A percentile compares a stretch with the other conserved stretches of the same genome.
These are phyloP conservation scores for Phytopythium helicoides DNA, from an alignment of 352 stramenopile genomes.

Conservation along the genomic window DNA sequence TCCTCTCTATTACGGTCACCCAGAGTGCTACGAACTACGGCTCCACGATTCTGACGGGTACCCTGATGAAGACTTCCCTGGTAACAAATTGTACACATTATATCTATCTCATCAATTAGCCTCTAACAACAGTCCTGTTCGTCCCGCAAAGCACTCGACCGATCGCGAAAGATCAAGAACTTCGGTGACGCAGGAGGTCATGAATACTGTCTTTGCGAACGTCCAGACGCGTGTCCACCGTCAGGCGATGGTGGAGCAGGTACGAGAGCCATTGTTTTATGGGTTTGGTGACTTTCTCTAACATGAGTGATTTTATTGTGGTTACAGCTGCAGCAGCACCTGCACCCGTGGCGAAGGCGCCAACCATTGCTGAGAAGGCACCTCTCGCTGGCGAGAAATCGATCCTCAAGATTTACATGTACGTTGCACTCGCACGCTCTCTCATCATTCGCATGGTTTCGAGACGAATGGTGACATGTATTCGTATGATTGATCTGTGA, in stretches of 20 bases:
- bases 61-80: slow-evolving; percentile 86
- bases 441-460: too few species aligned
- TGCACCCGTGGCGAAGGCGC: slow-evolving; percentile 19
- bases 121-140: slow-evolving; percentile 5
- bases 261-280: slow-evolving; percentile 11
- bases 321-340: slow-evolving; percentile 19
- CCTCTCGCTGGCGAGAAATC: slow-evolving; percentile 63
- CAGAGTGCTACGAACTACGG: slow-evolving; percentile 85
- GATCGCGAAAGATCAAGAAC: slow-evolving; percentile 89
- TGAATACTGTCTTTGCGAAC: slow-evolving; percentile 86
- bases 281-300: not conserved
- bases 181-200: slow-evolving; percentile 87
- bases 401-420: slow-evolving; percentile 90
- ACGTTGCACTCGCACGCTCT: too few species aligned
- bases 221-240: slow-evolving; percentile 79
- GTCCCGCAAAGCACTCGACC: slow-evolving; percentile 57
- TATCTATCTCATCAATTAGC: too few species aligned
- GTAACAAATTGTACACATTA: too few species aligned
- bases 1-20: slow-evolving; percentile 79
- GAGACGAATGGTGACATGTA: too few species aligned
- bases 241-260: slow-evolving; percentile 46
- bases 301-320: too few species aligned
- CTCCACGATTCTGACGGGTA: slow-evolving; percentile 82
- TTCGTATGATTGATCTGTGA: not conserved
- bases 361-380: slow-evolving; percentile 36